Conservation (phyloP, 2,329 filamentous ascomycete species). For the Xylaria sp. region DNA sequence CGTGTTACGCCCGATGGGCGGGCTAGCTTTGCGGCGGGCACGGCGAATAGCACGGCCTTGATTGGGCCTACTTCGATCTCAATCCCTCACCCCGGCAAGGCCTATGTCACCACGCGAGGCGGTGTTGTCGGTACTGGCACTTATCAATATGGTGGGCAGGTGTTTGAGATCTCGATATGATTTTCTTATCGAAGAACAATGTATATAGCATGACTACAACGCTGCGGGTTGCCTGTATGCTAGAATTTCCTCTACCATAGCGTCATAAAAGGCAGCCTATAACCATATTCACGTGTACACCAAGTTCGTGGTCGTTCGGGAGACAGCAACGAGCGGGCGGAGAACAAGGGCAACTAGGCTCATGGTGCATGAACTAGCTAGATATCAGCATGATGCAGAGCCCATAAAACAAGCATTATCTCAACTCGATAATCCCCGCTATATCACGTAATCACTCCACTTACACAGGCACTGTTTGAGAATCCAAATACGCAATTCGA, state of each 20-base stretch:
- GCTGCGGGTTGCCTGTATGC: not conserved
- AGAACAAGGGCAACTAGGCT: too few species aligned
- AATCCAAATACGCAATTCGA: too few species aligned
- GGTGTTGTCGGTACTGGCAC: not conserved
- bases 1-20: not conserved
- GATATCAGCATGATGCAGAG: too few species aligned
- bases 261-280: too few species aligned
- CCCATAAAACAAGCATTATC: too few species aligned
- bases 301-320: too few species aligned
- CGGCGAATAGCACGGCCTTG: not conserved
- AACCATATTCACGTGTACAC: too few species aligned
- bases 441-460: too few species aligned
- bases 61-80: slow-evolving; percentile 4
- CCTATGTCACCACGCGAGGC: slow-evolving; percentile 9
- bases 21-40: not conserved
- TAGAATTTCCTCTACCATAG: not conserved
- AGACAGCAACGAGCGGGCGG: too few species aligned
- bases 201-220: not conserved
- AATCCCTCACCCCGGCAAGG: slow-evolving; percentile 1
- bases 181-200: not conserved
- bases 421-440: too few species aligned
- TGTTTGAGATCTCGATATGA: slow-evolving; percentile 6
- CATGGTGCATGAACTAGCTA: too few species aligned
- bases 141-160: not conserved
- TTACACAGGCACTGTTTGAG: too few species aligned